Percentiles rank a stretch among this genome's conserved stretches.
Conservation (phyloP, 164 flowering plant genomes). For the Paratinospora sagittata region DNA sequence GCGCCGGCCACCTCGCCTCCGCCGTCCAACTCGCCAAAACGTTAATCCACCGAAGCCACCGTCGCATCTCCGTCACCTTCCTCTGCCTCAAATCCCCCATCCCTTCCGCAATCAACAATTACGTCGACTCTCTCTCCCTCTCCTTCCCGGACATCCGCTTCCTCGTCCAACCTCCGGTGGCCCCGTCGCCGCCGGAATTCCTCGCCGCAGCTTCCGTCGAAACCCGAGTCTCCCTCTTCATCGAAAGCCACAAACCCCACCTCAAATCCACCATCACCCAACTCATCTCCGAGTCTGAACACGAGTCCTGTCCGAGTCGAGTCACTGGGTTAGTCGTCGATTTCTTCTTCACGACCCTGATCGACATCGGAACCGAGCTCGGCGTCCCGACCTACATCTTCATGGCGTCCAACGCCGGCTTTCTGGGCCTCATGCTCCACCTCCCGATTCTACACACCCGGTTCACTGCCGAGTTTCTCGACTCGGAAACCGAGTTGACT, state of each 20-base stretch:
- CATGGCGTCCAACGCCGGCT: conserved; percentile 26
- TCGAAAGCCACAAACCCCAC: conserved; percentile 12
- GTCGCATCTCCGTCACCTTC: conserved; percentile 16
- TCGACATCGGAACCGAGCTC: conserved; percentile 33
- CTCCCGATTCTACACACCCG: conserved; percentile 12
- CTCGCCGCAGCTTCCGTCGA: not conserved
- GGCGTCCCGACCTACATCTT: conserved; percentile 30
- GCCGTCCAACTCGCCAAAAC: conserved; percentile 4
- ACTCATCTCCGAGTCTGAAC: not conserved
- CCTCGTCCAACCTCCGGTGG: conserved; percentile 8
- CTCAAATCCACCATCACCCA: conserved; percentile 9
- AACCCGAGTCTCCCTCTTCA: conserved; percentile 2
- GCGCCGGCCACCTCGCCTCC: conserved; percentile 7
- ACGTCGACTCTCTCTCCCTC: conserved; percentile 1
- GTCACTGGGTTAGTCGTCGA: conserved; percentile 18
- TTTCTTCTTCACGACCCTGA: conserved; percentile 28
- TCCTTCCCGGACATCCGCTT: conserved; percentile 6
- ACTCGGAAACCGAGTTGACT: conserved; percentile 5
- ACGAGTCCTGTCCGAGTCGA: not conserved
- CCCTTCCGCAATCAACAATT: not conserved
- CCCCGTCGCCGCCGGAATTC: not conserved
- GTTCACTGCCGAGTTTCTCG: conserved; percentile 9
- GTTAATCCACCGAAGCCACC: not conserved
- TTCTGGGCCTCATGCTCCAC: conserved; percentile 22
- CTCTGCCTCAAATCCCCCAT: conserved; percentile 11